Base-by-base conservation (phyloP, 2,329 filamentous ascomycete genomes). In the Colletotrichum sp. region DNA sequence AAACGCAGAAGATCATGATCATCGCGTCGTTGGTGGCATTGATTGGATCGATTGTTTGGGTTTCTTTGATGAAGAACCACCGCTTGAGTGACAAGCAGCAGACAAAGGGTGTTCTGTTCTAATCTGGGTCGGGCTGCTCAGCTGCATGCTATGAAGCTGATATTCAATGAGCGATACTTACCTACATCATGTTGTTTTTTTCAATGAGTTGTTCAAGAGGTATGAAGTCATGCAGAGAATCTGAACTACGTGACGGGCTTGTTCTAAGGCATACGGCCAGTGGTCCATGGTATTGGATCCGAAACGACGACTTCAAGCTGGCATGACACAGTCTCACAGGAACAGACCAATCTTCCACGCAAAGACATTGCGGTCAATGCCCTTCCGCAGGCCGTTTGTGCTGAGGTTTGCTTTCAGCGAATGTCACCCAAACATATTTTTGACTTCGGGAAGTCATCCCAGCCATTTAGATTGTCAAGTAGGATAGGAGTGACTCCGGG, bases 1-100 rank as follows among this genome's bases (percentile, higher is more conserved):
- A 87, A 48, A 84, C 86, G 6, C 88, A 90, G 82, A 83, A 82
- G 15, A 77, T 81, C 39, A 85, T 86, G 84, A 80, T 85, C 32
- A 81, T 83, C 67, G 83, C 83, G 8, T 71, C 67, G 15, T 43
- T 72, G 13, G 48, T 70, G 24, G 63, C 64, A n/a, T 32, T 75
- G 8, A 36, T 66, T 6, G 71, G 67, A 12, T 65, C 72, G 10
- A 26, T 75, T 7, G 5, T 75, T 3, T 69, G 72, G 75, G 63
- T 75, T 61, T 71, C 57, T 12, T 61, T 75, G 57, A 61, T 77
- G 36, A 77, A 69, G 64, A 77, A 75, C n/a, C 71, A 68, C 48
- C 64, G 65, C n/a, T 24, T 75, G 24, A 71, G 67, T 24, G 75
- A 75, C 7, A 72, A 61, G 28, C 55, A 71, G n/a, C 75, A 69